phyloP scores from a whole-genome alignment of 2,329 filamentous ascomycete species.

The Graphiopsis chlorocephala region DNA sequence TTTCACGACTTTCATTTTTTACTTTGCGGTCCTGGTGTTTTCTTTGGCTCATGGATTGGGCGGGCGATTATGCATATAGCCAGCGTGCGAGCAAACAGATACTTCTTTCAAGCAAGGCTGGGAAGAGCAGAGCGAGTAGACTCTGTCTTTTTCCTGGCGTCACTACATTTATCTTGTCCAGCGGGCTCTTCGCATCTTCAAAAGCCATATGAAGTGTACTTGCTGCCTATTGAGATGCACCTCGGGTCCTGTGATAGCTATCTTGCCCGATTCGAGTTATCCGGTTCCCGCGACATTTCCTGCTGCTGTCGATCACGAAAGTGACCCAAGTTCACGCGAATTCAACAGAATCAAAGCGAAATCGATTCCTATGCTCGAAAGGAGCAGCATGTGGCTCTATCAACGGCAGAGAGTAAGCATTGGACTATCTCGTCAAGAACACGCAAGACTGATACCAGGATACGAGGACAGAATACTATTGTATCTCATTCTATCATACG shows the following conservation, averaged over 20 bases:
- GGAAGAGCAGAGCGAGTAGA: not conserved
- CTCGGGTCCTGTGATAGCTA: not conserved
- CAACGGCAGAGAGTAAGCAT: not conserved
- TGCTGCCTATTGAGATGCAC: not conserved
- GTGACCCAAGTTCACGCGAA: too few species aligned
- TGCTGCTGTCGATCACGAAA: too few species aligned
- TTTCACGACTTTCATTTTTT: not conserved
- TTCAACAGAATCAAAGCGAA: not conserved
- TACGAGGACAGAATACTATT: not conserved
- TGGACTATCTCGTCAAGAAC: not conserved
- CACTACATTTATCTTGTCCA: not conserved
- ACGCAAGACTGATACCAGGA: not conserved
- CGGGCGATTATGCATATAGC: slow-evolving; percentile 3
- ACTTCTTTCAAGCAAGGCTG: not conserved
- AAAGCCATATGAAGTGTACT: not conserved
- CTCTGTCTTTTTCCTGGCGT: not conserved
- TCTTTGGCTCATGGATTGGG: not conserved
- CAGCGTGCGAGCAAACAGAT: slow-evolving; percentile 2
- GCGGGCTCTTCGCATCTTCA: not conserved
- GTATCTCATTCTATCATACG: not conserved
- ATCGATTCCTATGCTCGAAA: not conserved
- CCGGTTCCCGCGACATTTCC: too few species aligned
- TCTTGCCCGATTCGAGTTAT: too few species aligned
- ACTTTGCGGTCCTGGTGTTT: not conserved
- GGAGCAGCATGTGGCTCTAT: not conserved